Base-by-base conservation (phyloP, 164 flowering plant species). In the Macadamia tetraphylla region DNA sequence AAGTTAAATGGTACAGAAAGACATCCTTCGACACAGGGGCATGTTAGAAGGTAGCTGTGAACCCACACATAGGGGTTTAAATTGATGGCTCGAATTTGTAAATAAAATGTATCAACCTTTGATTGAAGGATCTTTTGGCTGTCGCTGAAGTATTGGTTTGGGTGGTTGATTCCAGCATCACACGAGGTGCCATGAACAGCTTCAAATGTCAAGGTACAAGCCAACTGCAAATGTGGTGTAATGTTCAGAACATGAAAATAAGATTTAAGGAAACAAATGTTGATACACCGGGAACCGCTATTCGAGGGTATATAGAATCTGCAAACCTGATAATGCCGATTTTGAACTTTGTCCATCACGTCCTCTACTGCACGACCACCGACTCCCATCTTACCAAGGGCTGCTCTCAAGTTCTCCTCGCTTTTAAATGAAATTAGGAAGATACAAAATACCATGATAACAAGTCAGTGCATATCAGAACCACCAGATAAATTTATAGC, bases 91-190 rank as follows among this genome's bases (percentile, higher is more conserved):
- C 12, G 9, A 46, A 3, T 46, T 46, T 11, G 51, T 46, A 46
- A 46, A 46, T 46, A 53, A 17, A 53, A 58, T 60, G 55, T 29
- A 29, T 46, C 32, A 75, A 85, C 93, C 91, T 84, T 88, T 12
- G 78, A 56, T 67, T 87, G 79, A 63, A 90, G 66, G 48, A 85
- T 73, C 73, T 83, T 90, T 72, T 83, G 89, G 79, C 96, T 92
- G 73, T 94, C 99, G 68, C 31, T 84, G 82, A 90, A 94, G 76
- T 89, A 94, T 65, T 92, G 98, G 71, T 90, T 94, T 65, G 99
- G 99, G 83, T 94, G 99, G 75, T 92, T 90, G 66, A 94, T 88
- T 35, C 99, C 99, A 68, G 88, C 75, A 80, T 94, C 98, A 82
- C 90, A 84, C 49, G 96, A 74, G 30, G 84, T 52, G 46, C 78